Evolutionary conservation across 1,284 basidiomycete genomes (phyloP).

Genomic region (Ustanciosporium gigantosporum): DNA sequence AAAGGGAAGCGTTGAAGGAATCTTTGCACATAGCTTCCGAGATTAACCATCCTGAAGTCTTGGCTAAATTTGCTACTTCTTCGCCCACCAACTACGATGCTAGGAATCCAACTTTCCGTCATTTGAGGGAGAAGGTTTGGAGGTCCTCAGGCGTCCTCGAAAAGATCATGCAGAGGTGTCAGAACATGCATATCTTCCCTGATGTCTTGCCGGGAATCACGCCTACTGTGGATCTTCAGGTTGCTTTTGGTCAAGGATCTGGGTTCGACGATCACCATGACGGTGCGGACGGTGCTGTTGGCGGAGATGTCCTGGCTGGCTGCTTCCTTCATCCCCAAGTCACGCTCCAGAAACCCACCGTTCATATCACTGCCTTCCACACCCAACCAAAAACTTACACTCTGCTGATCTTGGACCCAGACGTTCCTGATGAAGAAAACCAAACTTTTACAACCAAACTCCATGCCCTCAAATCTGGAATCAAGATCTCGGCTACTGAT

Average conservation of each 20-base stretch:
- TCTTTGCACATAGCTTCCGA: slow-evolving; percentile 71
- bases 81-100: slow-evolving; percentile 57
- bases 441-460: slow-evolving; percentile 74
- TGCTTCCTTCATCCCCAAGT: slow-evolving; percentile 57
- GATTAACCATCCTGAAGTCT: slow-evolving; percentile 75
- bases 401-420: slow-evolving; percentile 84
- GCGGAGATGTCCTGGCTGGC: slow-evolving; percentile 73
- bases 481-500: slow-evolving; percentile 35
- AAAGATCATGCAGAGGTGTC: slow-evolving; percentile 81
- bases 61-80: slow-evolving; percentile 70
- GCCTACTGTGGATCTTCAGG: slow-evolving; percentile 74
- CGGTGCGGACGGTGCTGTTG: slow-evolving; percentile 62
- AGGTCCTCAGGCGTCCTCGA: slow-evolving; percentile 23
- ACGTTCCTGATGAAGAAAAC: slow-evolving; percentile 75
- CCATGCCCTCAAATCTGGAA: slow-evolving; percentile 79
- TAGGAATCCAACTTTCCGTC: slow-evolving; percentile 71
- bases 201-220: slow-evolving; percentile 77
- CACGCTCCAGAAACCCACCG: slow-evolving; percentile 69
- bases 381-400: slow-evolving; percentile 82
- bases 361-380: slow-evolving; percentile 78
- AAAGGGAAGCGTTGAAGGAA: slow-evolving; percentile 41
- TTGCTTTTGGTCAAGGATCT: slow-evolving; percentile 66
- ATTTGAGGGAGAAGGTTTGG: slow-evolving; percentile 83
- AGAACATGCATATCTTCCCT: slow-evolving; percentile 86
- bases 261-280: slow-evolving; percentile 47